Evolutionary conservation across 129 eudicot species (phyloP).

Genomic region (Centaurea solstitialis): DNA sequence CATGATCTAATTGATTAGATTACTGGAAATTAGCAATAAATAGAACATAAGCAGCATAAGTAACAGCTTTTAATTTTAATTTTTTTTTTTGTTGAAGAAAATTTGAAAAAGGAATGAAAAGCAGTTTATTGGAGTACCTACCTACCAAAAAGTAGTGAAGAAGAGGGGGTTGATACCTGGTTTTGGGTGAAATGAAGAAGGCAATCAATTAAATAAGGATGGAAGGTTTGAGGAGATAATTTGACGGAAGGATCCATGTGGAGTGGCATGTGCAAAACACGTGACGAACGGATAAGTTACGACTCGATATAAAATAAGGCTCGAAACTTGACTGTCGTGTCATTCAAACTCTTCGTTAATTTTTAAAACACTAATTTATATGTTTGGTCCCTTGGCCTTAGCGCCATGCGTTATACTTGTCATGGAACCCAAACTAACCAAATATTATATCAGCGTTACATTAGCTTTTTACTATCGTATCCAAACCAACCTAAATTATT

Average conservation of each 20-base stretch:
- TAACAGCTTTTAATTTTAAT: no score
- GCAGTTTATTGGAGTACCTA: background rate
- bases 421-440: no score
- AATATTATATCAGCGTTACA: no score
- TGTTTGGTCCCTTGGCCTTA: no score
- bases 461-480: no score
- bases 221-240: background rate
- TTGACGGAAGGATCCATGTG: background rate
- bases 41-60: background rate
- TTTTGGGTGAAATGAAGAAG: background rate
- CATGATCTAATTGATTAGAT: background rate
- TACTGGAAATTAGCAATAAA: constrained; percentile 3
- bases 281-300: background rate
- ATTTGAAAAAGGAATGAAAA: background rate
- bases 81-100: background rate
- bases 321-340: background rate
- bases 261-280: background rate
- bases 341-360: background rate
- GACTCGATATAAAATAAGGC: no score
- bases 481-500: no score
- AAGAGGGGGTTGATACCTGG: background rate
- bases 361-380: no score
- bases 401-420: no score
- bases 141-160: background rate
- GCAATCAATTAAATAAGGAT: constrained; percentile 11